phyloP scores from a whole-genome alignment of 441 rosid genomes.

The Eutrema salsugineum region DNA sequence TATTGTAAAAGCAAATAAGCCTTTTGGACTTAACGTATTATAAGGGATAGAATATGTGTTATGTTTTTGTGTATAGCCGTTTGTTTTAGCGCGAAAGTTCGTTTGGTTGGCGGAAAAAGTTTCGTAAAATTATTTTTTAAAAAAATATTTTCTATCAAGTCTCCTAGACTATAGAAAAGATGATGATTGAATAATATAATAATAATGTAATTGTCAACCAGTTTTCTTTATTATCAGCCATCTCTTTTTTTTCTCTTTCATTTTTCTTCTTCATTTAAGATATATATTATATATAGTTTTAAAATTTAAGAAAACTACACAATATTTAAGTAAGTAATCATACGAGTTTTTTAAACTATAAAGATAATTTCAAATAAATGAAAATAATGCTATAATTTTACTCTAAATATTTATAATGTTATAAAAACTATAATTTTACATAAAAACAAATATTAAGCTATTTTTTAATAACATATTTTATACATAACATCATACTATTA shows the following conservation, averaged over 20 bases:
- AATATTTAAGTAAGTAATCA: too few species aligned
- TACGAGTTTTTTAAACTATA: too few species aligned
- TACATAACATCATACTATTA: too few species aligned
- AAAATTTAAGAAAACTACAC: too few species aligned
- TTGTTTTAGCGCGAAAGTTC: not conserved
- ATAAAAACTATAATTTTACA: too few species aligned
- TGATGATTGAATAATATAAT: not conserved
- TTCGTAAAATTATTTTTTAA: not conserved
- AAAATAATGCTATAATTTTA: too few species aligned
- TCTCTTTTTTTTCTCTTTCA: not conserved
- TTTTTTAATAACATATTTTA: too few species aligned
- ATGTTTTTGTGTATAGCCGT: not conserved
- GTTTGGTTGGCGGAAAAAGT: constrained; percentile 32
- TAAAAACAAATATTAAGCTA: too few species aligned
- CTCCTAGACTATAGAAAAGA: not conserved
- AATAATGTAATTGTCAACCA: not conserved
- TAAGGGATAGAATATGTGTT: not conserved
- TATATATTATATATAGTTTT: not conserved
- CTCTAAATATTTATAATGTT: too few species aligned
- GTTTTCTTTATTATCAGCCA: not conserved
- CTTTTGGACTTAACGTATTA: constrained; percentile 1
- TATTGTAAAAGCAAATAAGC: not conserved
- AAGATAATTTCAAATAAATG: too few species aligned
- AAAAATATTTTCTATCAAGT: not conserved
- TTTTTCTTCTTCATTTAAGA: too few species aligned